A percentile compares a stretch with the other conserved stretches of the same genome.
phyloP scores from a whole-genome alignment of 208 protist genomes.

The Trypanosoma rangeli region DNA sequence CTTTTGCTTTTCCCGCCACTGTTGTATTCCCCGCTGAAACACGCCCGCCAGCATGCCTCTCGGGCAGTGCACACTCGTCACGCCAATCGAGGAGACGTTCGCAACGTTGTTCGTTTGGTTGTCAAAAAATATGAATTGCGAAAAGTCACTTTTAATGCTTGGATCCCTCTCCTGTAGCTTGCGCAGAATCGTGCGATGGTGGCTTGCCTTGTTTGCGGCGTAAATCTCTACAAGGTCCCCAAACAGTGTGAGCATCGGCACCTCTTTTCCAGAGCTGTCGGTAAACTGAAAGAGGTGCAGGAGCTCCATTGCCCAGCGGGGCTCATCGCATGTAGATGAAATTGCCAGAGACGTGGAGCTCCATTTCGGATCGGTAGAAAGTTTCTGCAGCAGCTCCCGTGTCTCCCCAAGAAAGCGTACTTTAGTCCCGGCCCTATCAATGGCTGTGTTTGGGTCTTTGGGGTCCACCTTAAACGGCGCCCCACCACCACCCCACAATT shows the following conservation, averaged over 20 bases:
- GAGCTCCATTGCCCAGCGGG: slow-evolving; percentile 78
- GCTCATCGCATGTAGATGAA: slow-evolving; percentile 87
- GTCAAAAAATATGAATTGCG: slow-evolving; percentile 91
- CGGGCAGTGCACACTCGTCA: slow-evolving; percentile 75
- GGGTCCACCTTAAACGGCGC: slow-evolving; percentile 62
- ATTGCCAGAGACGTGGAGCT: slow-evolving; percentile 63
- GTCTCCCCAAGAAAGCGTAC: slow-evolving; percentile 83
- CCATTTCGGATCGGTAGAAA: slow-evolving; percentile 53
- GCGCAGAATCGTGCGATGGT: slow-evolving; percentile 61
- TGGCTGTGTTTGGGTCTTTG: slow-evolving; percentile 43
- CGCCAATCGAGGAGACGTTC: slow-evolving; percentile 70
- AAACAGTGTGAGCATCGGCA: slow-evolving; percentile 73
- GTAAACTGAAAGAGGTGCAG: slow-evolving; percentile 66
- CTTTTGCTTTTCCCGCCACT: slow-evolving; percentile 45
- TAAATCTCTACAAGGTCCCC: slow-evolving; percentile 77
- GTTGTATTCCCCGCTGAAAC: slow-evolving; percentile 65
- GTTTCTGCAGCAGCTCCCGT: slow-evolving; percentile 57
- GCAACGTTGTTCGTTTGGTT: slow-evolving; percentile 85
- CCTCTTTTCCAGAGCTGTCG: slow-evolving; percentile 25
- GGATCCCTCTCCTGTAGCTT: slow-evolving; percentile 34
- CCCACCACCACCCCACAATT: slow-evolving; percentile 72
- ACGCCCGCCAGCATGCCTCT: slow-evolving; percentile 67
- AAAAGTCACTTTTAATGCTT: slow-evolving; percentile 49
- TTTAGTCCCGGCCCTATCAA: slow-evolving; percentile 51
- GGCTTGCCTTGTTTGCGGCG: slow-evolving; percentile 65